Evolutionary conservation across 2,329 filamentous ascomycete species (phyloP).

Genomic region (Thielaviopsis musarum): DNA sequence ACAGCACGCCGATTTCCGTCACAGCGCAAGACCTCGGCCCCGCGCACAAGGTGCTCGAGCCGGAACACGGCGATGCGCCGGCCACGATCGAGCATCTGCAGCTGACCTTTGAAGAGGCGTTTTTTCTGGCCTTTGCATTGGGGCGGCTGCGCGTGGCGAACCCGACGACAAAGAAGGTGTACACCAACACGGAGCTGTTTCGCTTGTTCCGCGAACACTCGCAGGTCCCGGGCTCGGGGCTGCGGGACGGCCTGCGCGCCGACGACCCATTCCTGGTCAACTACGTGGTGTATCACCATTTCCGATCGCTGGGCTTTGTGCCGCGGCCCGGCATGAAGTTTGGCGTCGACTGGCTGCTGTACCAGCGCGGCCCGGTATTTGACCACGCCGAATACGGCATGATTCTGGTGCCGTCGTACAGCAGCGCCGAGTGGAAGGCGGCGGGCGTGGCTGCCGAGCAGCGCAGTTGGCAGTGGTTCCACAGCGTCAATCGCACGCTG

Average conservation of each 20-base stretch:
- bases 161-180: conserved; percentile 24
- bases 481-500: conserved; percentile 78
- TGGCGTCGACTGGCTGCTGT: conserved; percentile 84
- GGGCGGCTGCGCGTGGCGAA: conserved; percentile 53
- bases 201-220: conserved; percentile 51
- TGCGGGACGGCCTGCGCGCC: conserved; percentile 33
- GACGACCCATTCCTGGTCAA: conserved; percentile 76
- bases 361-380: conserved; percentile 84
- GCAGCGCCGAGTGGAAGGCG: conserved; percentile 52
- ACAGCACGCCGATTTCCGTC: conserved; percentile 13
- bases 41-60: conserved; percentile 1
- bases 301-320: conserved; percentile 88
- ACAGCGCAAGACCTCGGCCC: conserved; percentile 12
- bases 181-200: conserved; percentile 43
- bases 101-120: conserved; percentile 74
- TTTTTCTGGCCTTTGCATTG: conserved; percentile 72
- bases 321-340: conserved; percentile 89
- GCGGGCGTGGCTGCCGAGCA: conserved; percentile 31
- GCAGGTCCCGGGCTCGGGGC: conserved; percentile 43
- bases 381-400: conserved; percentile 88
- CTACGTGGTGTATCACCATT: conserved; percentile 89
- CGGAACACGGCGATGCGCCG: conserved; percentile 15
- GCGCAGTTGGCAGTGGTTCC: conserved; percentile 65
- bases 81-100: conserved; percentile 69
- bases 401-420: conserved; percentile 69